Evolutionary conservation across 1,284 basidiomycete species (phyloP).

Genomic region (Cryptococcus sp.): DNA sequence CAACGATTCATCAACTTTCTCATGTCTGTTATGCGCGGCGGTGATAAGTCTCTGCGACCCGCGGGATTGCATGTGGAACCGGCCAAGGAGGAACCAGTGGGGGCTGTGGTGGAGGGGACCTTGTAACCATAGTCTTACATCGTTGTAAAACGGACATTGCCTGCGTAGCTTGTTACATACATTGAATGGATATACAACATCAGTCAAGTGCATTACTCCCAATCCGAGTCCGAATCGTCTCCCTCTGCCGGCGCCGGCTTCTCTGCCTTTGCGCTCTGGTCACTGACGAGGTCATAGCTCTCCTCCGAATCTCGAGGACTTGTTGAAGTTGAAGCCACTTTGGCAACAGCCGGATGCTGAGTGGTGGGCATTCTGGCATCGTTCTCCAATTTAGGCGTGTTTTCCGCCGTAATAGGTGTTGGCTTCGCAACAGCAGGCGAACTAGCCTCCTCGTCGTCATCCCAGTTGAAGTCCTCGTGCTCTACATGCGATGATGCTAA

Average conservation of each 20-base stretch:
- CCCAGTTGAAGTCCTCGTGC: conserved; percentile 54
- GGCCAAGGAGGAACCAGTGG: conserved; percentile 9
- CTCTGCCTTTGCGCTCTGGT: conserved; percentile 27
- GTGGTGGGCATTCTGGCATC: conserved; percentile 15
- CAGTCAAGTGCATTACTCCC: conserved; percentile 42
- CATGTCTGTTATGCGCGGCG: conserved; percentile 80
- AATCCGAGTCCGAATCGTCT: conserved; percentile 51
- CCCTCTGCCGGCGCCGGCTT: conserved; percentile 10
- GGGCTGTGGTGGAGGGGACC: background rate
- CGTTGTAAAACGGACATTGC: too few species aligned
- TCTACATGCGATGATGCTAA: conserved; percentile 25
- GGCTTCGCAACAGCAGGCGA: conserved; percentile 9
- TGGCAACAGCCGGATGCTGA: conserved; percentile 1
- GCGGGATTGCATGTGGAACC: conserved; percentile 28
- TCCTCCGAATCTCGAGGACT: conserved; percentile 54
- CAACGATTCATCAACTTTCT: conserved; percentile 85
- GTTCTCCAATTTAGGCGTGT: conserved; percentile 18
- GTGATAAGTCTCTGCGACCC: conserved; percentile 55
- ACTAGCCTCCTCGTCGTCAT: conserved; percentile 46
- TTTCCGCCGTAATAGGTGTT: conserved; percentile 1
- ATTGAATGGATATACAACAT: background rate
- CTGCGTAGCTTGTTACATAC: too few species aligned
- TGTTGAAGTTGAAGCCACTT: conserved; percentile 17
- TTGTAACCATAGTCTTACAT: too few species aligned
- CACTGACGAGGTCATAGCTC: conserved; percentile 52